These are phyloP conservation scores for Myriosclerotinia scirpicola DNA, from an alignment of 2,329 filamentous ascomycete genomes.

Conservation along the genomic window DNA sequence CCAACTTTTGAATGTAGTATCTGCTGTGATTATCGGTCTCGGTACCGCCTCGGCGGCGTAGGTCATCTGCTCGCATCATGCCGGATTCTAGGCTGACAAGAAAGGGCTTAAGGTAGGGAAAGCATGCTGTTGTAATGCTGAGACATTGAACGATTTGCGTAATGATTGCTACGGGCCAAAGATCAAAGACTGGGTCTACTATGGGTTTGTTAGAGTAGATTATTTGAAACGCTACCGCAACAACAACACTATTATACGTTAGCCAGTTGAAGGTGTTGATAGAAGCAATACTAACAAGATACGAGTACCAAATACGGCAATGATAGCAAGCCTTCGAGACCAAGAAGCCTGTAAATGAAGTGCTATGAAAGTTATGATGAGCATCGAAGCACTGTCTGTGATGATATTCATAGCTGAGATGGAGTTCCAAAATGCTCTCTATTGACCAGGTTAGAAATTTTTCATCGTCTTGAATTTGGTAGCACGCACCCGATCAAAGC, in stretches of 20 bases:
- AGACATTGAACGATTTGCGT: slow-evolving; percentile 16
- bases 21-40: neutral
- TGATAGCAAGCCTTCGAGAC: slow-evolving; percentile 6
- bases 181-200: slow-evolving; percentile 13
- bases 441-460: neutral
- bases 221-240: slow-evolving; percentile 14
- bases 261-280: neutral
- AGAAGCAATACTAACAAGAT: slow-evolving; percentile 10
- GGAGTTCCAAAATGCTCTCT: slow-evolving; percentile 22
- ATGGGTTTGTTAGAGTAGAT: slow-evolving; percentile 11
- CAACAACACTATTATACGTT: slow-evolving; percentile 17
- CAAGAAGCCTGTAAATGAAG: slow-evolving; percentile 14
- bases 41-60: slow-evolving; percentile 14
- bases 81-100: slow-evolving; percentile 18
- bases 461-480: neutral
- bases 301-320: slow-evolving; percentile 23
- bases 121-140: slow-evolving; percentile 19
- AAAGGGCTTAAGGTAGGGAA: slow-evolving; percentile 21
- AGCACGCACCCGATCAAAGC: slow-evolving; percentile 18
- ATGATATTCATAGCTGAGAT: slow-evolving; percentile 18
- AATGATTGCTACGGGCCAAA: slow-evolving; percentile 9
- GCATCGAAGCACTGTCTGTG: slow-evolving; percentile 15
- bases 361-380: slow-evolving; percentile 16
- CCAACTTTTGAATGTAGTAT: slow-evolving; percentile 1
- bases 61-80: slow-evolving; percentile 14